phyloP scores from a whole-genome alignment of 2,329 filamentous ascomycete genomes.

The Neofusicoccum sp. region DNA sequence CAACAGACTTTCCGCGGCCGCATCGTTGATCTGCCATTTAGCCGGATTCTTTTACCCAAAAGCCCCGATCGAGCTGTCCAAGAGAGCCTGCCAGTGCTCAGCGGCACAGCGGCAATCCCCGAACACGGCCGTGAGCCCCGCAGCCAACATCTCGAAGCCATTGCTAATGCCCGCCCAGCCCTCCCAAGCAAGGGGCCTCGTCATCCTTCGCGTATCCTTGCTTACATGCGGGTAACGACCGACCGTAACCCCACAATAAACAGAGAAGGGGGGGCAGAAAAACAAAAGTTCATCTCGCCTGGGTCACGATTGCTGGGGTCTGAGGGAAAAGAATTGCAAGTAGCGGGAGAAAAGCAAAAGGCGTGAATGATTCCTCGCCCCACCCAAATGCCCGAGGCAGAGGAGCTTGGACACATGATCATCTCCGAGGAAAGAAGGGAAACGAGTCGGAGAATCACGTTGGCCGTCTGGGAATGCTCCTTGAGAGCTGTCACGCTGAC shows the following conservation, averaged over 20 bases:
- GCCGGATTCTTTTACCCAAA: not conserved
- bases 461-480: not conserved
- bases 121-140: not conserved
- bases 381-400: not conserved
- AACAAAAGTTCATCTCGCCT: not conserved
- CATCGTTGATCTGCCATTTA: not conserved
- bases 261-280: not conserved
- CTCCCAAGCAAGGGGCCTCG: not conserved
- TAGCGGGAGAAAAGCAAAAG: slow-evolving; percentile 1
- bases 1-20: not conserved
- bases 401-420: not conserved
- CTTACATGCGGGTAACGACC: not conserved
- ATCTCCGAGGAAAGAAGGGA: not conserved
- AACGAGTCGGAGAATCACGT: not conserved
- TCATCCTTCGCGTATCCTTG: slow-evolving; percentile 8
- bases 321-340: no score
- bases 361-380: not conserved
- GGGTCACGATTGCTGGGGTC: not conserved
- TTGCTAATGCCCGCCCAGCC: not conserved
- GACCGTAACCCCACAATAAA: not conserved
- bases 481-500: no score
- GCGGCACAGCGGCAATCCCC: slow-evolving; percentile 4
- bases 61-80: not conserved
- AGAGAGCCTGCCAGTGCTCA: not conserved
- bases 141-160: not conserved